Base-by-base conservation (phyloP, 257 asterid species). In the Marsdenia floribunda region DNA sequence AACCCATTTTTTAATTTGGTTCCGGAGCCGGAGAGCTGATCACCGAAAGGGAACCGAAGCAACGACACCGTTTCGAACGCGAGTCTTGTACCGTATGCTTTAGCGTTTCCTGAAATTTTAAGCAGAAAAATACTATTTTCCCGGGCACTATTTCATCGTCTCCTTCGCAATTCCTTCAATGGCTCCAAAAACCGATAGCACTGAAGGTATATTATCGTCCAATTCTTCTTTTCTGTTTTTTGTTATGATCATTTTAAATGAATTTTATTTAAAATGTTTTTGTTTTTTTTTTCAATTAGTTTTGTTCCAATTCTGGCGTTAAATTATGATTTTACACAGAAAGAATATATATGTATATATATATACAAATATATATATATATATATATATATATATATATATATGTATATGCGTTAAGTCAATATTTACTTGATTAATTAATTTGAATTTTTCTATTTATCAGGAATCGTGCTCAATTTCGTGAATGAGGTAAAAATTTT, bases 401-500 rank as follows among this genome's bases (percentile, higher is more conserved):
- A 29, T 29, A 29, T 29, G 33, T 29, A 21, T 21, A 44, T 52
- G 16, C 7, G 1, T n/a, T 22, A 47, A 42, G 52, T 21, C 46
- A 52, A 21, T 55, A 44, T 50, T 35, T 33, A 67, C 9, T 68
- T 53, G 14, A 42, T 33, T 46, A 15, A 5, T 35, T 2, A 59
- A 35, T 33, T 22, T 4, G 19, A 10, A 11, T 76, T 73, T 54
- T 24, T 59, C 77, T 67, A 42, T 63, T 42, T 6, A 26, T 70
- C 96, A 91, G 96, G 88, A 77, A 91, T 93, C 85, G 98, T 93
- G 82, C 97, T 91, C 84, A 91, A 91, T 63, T 93, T 85, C 87
- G 96, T 91, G 37, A 88, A 93, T 77, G 97, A 91, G 95, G 98
- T 91, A 84, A 73, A 47, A 29, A 0, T 40, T 78, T 72, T 4